phyloP scores from a whole-genome alignment of 2,329 filamentous ascomycete species.

The Paracamarosporium sp. region DNA sequence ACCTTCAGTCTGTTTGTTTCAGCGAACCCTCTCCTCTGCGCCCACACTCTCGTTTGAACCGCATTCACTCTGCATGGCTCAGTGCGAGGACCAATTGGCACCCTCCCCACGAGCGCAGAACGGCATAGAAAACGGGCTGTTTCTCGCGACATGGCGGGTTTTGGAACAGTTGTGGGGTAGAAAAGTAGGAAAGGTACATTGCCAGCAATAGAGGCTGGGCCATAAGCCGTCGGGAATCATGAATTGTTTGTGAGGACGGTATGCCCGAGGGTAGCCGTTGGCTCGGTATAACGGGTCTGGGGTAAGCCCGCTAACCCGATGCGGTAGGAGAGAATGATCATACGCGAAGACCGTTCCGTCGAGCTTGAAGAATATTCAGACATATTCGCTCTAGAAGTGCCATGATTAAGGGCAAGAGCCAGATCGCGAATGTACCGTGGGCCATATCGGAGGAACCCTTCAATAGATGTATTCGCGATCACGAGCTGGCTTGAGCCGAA shows the following conservation, averaged over 20 bases:
- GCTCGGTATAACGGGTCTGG: conserved; percentile 14
- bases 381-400: not conserved
- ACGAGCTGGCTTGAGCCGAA: not conserved
- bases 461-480: not conserved
- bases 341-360: not conserved
- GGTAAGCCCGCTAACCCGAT: conserved; percentile 8
- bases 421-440: not conserved
- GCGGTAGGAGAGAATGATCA: not conserved
- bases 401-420: not conserved
- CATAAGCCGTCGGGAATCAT: conserved; percentile 11
- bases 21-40: conserved; percentile 47
- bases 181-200: conserved; percentile 28
- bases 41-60: conserved; percentile 52
- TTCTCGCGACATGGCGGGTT: conserved; percentile 38
- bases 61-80: conserved; percentile 45
- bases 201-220: conserved; percentile 8
- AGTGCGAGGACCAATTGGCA: conserved; percentile 32
- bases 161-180: conserved; percentile 32
- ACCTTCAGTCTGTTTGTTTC: conserved; percentile 46
- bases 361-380: not conserved
- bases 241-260: conserved; percentile 8
- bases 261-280: conserved; percentile 13
- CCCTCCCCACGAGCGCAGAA: conserved; percentile 24
- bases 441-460: not conserved
- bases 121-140: conserved; percentile 34